Percentiles rank a stretch among this genome's conserved stretches.
Conservation (phyloP, 208 protist genomes). For the Leishmania arabica region DNA sequence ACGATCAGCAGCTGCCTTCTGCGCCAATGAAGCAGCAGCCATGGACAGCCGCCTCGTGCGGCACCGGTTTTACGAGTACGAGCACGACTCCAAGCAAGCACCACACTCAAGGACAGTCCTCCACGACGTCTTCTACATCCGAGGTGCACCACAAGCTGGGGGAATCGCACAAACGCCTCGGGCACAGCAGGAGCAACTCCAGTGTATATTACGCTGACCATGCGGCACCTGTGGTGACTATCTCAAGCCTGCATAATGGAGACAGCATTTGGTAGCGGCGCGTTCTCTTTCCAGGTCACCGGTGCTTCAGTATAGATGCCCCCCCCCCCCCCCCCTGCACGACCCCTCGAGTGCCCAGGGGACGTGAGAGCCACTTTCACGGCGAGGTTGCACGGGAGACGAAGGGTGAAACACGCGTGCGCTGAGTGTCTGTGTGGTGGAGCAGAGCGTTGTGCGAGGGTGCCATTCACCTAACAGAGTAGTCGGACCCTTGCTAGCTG, state of each 20-base stretch:
- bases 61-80: conserved; percentile 3
- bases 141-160: conserved; percentile 11
- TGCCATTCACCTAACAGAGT: background rate
- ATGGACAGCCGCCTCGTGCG: conserved; percentile 19
- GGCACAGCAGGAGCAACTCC: conserved; percentile 26
- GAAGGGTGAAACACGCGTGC: background rate
- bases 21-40: conserved; percentile 25
- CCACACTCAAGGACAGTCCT: conserved; percentile 39
- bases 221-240: conserved; percentile 21
- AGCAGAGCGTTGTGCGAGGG: background rate
- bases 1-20: conserved; percentile 54
- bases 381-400: background rate
- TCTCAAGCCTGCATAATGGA: conserved; percentile 18
- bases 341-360: background rate
- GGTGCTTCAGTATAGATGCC: background rate
- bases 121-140: conserved; percentile 30
- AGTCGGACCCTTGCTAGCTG: background rate
- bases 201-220: conserved; percentile 24
- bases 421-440: background rate
- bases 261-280: conserved; percentile 25
- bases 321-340: too few relatives aligned
- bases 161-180: conserved; percentile 4
- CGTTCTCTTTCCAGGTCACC: background rate
- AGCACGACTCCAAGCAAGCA: conserved; percentile 38
- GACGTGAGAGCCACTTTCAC: background rate